Evolutionary conservation across 2,329 filamentous ascomycete genomes (phyloP), one percentile per base, ranked within the genome.

Genomic region (Fusarium praegraminearum): DNA sequence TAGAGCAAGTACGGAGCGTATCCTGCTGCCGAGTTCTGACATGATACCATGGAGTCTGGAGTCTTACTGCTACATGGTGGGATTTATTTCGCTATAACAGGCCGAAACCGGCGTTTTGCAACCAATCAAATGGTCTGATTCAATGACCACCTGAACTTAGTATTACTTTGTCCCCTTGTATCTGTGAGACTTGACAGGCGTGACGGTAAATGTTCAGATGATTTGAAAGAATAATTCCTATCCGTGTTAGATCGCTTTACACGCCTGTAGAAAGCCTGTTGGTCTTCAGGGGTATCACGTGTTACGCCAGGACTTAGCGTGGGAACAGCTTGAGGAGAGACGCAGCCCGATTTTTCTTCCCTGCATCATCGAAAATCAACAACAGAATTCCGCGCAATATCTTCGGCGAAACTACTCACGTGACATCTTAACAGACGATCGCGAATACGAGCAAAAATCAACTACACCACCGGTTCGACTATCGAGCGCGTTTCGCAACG

Each of bases 41-140:
- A 79, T 80, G 78, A 80, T 80, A 80, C 78, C 78, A 80, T 72
- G 75, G 76, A 52, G 69, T 65, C 53, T 72, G 78, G 78, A 75
- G 68, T 63, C 68, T 54, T 63, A 45, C 50, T 57, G 52, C 30
- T 70, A 49, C 47, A 56, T 57, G 52, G 53, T 63, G 49, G 40
- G 62, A 50, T 54, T 66, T 71, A 44, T 58, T 72, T 57, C 57
- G 65, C 51, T 49, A 51, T 46, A 41, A 71, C 54, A 54, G 52
- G 52, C 62, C 61, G 57, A 58, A 62, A 46, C 47, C 40, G 55
- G 68, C 41, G 41, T 32, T 45, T 61, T 50, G 22, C 55, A 67
- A 49, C 30, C 50, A 66, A 55, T 13, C 16, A 24, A 44, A 33
- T 16, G 22, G 40, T 40, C 36, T 24, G 13, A 49, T 32, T 16